Base-by-base conservation (phyloP, 2,329 filamentous ascomycete species). In the Elsinoe fawcettii region DNA sequence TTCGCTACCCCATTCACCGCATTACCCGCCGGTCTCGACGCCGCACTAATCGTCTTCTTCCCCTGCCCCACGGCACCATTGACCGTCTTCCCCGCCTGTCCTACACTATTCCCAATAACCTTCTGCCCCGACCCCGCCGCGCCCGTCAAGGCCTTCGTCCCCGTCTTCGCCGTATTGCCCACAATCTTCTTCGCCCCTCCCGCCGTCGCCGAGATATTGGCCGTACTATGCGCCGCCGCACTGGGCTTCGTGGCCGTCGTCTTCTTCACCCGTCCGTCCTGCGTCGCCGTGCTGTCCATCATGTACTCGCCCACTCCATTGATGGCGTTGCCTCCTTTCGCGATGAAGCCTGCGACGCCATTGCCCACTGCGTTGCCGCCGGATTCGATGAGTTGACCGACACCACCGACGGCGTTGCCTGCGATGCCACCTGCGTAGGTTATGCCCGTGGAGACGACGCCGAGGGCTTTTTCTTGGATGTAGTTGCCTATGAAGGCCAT, bases 371-470 rank as follows among this genome's bases (percentile, higher is more conserved):
- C 60, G 39, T 66, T 63, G 39, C 69, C 69, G 11, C 64, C 60
- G 41, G 63, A 66, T 57, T 70, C 68, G 23, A 71, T 66, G 54
- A 69, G 39, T 23, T 58, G 63, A 14, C 69, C 69, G 12, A 67
- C 66, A 25, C 68, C 67, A 34, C 66, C 67, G 3, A 72, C 70
- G n/a, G 68, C 64, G 57, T 70, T 70, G 27, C 70, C 70, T 5
- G 70, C 70, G 32, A 71, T 54, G n/a, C 62, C 69, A 32, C 69
- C 70, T 22, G 67, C 69, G 12, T 68, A 68, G 58, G 70, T 66
- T 22, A 72, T 64, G 51, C 66, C 69, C 3, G 66, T 68, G 37
- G 62, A 62, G 23, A 69, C 61, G 60, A 66, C 66, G 58, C 63
- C 63, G 43, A 64, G 62, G 41, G 68, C 66, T 54, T 63, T 67